Evolutionary conservation across 2,329 filamentous ascomycete genomes (phyloP).

Genomic region (Paecilomyces formosus): DNA sequence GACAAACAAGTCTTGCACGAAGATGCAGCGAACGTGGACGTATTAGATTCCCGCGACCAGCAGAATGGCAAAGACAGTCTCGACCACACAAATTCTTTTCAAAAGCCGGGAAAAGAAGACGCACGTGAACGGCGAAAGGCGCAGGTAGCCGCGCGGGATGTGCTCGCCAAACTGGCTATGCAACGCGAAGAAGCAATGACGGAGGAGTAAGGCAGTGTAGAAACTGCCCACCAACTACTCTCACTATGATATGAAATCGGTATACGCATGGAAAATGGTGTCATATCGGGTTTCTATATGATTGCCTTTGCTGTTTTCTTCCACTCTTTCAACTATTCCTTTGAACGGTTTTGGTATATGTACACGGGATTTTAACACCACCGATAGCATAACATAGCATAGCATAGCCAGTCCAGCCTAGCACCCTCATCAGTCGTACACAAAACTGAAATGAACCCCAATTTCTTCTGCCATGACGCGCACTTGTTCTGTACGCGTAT

Average conservation of each 20-base stretch:
- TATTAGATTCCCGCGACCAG: neutral
- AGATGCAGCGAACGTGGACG: neutral
- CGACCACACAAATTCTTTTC: neutral
- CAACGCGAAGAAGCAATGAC: constrained; percentile 34
- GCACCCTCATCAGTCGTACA: neutral
- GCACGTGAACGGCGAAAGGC: constrained; percentile 22
- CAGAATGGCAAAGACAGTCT: constrained; percentile 3
- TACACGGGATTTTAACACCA: neutral
- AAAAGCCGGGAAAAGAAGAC: neutral
- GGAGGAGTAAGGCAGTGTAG: constrained; percentile 11
- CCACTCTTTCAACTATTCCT: neutral
- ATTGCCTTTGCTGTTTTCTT: neutral
- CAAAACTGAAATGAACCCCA: neutral
- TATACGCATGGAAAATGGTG: neutral
- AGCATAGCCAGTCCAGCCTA: neutral
- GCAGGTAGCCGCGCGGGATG: constrained; percentile 26
- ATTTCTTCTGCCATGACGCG: neutral
- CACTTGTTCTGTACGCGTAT: neutral
- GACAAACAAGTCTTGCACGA: neutral
- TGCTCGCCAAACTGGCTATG: constrained; percentile 27
- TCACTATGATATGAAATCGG: neutral
- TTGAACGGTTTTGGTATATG: neutral
- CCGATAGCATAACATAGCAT: neutral
- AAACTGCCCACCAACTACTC: neutral
- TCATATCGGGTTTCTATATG: neutral